Conservation (phyloP, 2,329 filamentous ascomycete species). For the Emmonsiellopsis sp. region DNA sequence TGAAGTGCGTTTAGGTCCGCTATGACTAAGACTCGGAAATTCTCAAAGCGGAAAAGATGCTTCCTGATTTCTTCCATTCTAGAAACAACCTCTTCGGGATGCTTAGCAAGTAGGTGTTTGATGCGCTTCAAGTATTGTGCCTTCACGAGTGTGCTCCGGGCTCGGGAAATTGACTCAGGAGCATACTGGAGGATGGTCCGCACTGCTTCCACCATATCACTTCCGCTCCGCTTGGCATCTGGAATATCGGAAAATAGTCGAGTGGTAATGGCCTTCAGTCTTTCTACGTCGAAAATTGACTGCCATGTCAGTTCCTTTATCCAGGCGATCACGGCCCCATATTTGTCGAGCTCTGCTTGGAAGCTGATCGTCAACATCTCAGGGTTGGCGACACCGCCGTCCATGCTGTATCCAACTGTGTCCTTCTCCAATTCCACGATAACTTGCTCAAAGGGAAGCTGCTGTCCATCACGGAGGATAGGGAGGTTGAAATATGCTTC, state of each 20-base stretch:
- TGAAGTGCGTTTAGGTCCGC: slow-evolving; percentile 67
- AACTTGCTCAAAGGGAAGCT: slow-evolving; percentile 80
- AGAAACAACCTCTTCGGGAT: slow-evolving; percentile 63
- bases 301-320: slow-evolving; percentile 79
- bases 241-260: slow-evolving; percentile 88
- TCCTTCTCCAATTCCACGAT: slow-evolving; percentile 86
- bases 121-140: slow-evolving; percentile 79
- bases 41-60: slow-evolving; percentile 70
- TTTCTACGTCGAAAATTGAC: slow-evolving; percentile 71
- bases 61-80: slow-evolving; percentile 70
- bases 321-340: slow-evolving; percentile 72
- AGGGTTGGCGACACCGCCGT: slow-evolving; percentile 55
- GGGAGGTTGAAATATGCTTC: slow-evolving; percentile 95
- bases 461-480: slow-evolving; percentile 64
- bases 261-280: slow-evolving; percentile 54
- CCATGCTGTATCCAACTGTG: slow-evolving; percentile 73
- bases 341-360: slow-evolving; percentile 81
- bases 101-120: slow-evolving; percentile 66
- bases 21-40: slow-evolving; percentile 76
- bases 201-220: slow-evolving; percentile 49
- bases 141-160: slow-evolving; percentile 74
- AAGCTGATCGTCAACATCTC: slow-evolving; percentile 77
- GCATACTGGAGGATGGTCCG: slow-evolving; percentile 72
- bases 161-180: slow-evolving; percentile 65
- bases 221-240: slow-evolving; percentile 77